Base-by-base conservation (phyloP, 495 filamentous ascomycete genomes). In the Friedmanniomyces simplex region DNA sequence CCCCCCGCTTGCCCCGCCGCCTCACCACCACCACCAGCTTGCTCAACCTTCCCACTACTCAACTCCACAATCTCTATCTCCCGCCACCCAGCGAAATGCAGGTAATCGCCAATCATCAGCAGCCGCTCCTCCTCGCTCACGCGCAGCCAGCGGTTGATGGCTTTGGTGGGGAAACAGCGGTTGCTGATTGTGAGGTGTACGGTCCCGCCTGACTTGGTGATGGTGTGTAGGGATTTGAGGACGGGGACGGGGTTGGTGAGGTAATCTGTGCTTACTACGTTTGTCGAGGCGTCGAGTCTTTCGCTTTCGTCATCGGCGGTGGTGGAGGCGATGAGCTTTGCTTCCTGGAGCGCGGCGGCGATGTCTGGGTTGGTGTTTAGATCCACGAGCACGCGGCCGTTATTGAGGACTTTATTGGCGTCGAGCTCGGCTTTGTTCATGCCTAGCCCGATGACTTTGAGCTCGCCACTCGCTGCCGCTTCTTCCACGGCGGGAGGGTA, bases 371-470 rank as follows among this genome's bases (percentile, higher is more conserved):
- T 26, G 1, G 32, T 24, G 52, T 76, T 76, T 18, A 76, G 55
- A 51, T 77, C 71, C 49, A 64, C 59, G 14, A 74, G 37, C 12
- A 67, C 30, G 7, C 60, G 52, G 1, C 55, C 60, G 37, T 4
- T 47, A 36, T 36, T 61, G 3, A 77, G 51, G 1, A 73, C 57
- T 0, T 67, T 57, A 52, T 77, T 77, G 14, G 61, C 63, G 18
- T 60, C 54, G 11, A 77, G 55, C 52, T 76, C 74, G 1, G 52
- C 24, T n/a, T 48, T 34, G 42, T 74, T 74, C 68, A 78, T 71
- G 1, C 65, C 73, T 47, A 72, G 69, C 18, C 68, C 71, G 14
- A 79, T 70, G 50, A 76, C 74, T 58, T 80, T 73, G 37, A 83
- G 71, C 49, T 77, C 77, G 30, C 78, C 76, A 16, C 68, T 70